phyloP scores from a whole-genome alignment of 164 flowering plant genomes.

The Piper betle region DNA sequence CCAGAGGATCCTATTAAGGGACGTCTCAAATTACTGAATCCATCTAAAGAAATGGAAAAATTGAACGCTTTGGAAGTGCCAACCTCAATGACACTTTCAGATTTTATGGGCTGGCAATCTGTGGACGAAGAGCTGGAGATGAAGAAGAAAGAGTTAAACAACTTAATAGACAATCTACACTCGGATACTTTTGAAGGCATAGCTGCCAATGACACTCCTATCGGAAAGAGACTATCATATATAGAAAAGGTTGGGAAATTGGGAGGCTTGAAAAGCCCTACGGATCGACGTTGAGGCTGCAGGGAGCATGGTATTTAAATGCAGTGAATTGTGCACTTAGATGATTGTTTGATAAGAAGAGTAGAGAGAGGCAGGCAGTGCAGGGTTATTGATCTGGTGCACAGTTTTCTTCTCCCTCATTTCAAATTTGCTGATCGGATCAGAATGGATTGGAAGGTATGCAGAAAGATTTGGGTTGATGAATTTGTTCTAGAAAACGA shows the following conservation, averaged over 20 bases:
- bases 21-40: constrained; percentile 10
- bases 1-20: constrained; percentile 6
- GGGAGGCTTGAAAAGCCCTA: constrained; percentile 73
- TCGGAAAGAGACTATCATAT: constrained; percentile 42
- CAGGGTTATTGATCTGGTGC: background rate
- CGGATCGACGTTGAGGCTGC: constrained; percentile 48
- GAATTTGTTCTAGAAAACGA: background rate
- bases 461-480: background rate
- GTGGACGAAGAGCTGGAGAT: constrained; percentile 19
- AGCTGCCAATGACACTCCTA: constrained; percentile 15
- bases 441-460: too few relatives aligned
- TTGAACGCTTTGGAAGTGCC: constrained; percentile 25
- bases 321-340: background rate
- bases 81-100: constrained; percentile 56
- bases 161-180: constrained; percentile 11
- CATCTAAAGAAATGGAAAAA: constrained; percentile 27
- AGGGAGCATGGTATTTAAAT: background rate
- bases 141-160: constrained; percentile 13
- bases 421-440: too few relatives aligned
- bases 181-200: constrained; percentile 18
- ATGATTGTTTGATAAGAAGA: background rate
- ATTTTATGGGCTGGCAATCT: constrained; percentile 73
- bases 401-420: background rate
- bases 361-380: background rate
- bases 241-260: constrained; percentile 28